Base-by-base conservation (phyloP, 345 rosid species). In the Gossypium turneri region DNA sequence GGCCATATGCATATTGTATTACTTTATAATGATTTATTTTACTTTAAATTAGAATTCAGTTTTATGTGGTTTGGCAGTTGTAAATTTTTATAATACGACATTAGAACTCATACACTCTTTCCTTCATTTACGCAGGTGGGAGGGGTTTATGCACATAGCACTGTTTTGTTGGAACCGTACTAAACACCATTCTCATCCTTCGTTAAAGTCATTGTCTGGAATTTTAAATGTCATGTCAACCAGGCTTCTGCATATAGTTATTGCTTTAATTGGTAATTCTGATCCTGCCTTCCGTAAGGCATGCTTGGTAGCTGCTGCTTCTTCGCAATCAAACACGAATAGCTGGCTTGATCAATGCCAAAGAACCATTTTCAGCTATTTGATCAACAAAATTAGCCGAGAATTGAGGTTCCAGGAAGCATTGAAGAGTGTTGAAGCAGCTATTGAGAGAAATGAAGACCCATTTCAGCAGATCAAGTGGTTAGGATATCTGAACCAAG, bases 101-200 rank as follows among this genome's bases (percentile, higher is more conserved):
- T 56, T 56, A 2, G 12, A 58, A 57, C 67, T 74, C 20, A 57
- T 43, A 66, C 53, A 3, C 48, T n/a, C 17, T 66, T 66, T 43
- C 27, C 24, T 67, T 58, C 20, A 24, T 74, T 78, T 41, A 55
- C 11, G 17, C 87, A 88, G 92, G 81, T 86, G 92, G 92, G 90
- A 85, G 79, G 92, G 92, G 45, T 86, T 86, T 84, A 78, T 77
- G 20, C 92, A 86, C 56, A 68, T 79, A 12, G 85, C 90, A 24
- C 83, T 85, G 55, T 70, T 64, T 67, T 44, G 58, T 62, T 89
- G 93, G 93, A 70, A 65, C 44, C 75, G 47, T 67, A 73, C 70
- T 56, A 73, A 76, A 68, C 56, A 73, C 45, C 58, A 57, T 51
- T 38, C 4, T 12, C 38, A 57, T 50, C 67, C 29, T 71, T 69